A percentile compares a stretch with the other conserved stretches of the same genome.
Evolutionary conservation across 2,329 filamentous ascomycete genomes (phyloP).

Genomic region (Chaetomiaceae sp.): DNA sequence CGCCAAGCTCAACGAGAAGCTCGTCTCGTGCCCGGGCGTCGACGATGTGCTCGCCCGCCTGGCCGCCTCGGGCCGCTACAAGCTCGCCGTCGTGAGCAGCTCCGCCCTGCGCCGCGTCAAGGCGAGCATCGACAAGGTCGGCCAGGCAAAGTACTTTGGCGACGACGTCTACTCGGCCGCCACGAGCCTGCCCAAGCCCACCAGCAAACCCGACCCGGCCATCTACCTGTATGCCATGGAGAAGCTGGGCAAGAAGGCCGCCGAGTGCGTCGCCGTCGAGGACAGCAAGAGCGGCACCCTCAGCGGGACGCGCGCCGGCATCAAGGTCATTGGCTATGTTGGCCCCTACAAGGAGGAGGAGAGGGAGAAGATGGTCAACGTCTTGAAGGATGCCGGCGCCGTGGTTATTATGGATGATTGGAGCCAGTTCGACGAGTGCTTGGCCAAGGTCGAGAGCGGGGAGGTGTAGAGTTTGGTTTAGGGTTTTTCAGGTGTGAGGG

Average conservation of each 20-base stretch:
- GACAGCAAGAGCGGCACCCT: constrained; percentile 83
- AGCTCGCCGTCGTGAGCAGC: constrained; percentile 74
- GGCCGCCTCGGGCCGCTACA: constrained; percentile 56
- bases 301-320: constrained; percentile 67
- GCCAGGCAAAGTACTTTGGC: constrained; percentile 74
- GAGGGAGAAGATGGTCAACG: constrained; percentile 59
- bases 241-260: constrained; percentile 63
- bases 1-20: constrained; percentile 65
- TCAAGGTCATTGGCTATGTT: constrained; percentile 79
- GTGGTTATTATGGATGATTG: constrained; percentile 58
- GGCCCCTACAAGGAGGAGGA: constrained; percentile 65
- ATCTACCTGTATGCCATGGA: constrained; percentile 78
- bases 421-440: constrained; percentile 47
- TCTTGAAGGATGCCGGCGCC: constrained; percentile 57
- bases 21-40: constrained; percentile 64
- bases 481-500: not conserved
- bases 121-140: constrained; percentile 74
- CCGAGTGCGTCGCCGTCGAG: constrained; percentile 76
- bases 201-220: constrained; percentile 84
- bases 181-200: constrained; percentile 71
- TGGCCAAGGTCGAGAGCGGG: constrained; percentile 45
- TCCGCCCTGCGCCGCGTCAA: constrained; percentile 73
- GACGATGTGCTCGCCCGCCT: constrained; percentile 64
- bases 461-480: constrained; percentile 11
- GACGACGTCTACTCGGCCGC: constrained; percentile 78